Evolutionary conservation across 345 rosid genomes (phyloP).

Genomic region (Citrus medica): DNA sequence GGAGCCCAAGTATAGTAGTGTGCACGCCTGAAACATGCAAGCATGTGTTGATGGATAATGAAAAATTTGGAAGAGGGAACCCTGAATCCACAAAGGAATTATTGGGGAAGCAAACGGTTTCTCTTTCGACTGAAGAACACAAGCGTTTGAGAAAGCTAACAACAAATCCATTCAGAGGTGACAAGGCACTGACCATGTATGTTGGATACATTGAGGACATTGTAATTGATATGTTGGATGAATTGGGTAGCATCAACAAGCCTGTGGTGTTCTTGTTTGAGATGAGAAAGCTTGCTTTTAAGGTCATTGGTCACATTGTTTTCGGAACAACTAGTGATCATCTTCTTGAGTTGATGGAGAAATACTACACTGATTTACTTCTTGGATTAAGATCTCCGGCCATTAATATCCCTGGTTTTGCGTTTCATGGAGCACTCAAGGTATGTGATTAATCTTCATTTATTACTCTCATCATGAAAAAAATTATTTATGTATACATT

Average conservation of each 20-base stretch:
- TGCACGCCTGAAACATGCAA: conserved; percentile 23
- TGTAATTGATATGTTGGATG: background rate
- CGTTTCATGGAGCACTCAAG: conserved; percentile 29
- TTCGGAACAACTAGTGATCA: background rate
- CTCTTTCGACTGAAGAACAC: conserved; percentile 33
- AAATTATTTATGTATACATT: no score
- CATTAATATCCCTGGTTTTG: conserved; percentile 45
- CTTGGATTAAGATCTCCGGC: conserved; percentile 36
- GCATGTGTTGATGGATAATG: conserved; percentile 25
- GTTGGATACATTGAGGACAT: conserved; percentile 21
- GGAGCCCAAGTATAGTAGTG: conserved; percentile 27
- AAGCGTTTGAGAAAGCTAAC: conserved; percentile 37
- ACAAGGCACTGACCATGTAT: conserved; percentile 32
- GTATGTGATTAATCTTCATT: background rate
- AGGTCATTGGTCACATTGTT: background rate
- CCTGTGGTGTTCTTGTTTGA: background rate
- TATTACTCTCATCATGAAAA: no score
- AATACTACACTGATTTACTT: conserved; percentile 2
- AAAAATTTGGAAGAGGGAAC: background rate
- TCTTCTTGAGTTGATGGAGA: background rate
- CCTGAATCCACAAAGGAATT: conserved; percentile 29
- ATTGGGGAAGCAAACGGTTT: conserved; percentile 33
- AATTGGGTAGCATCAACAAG: background rate
- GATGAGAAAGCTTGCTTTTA: conserved; percentile 1
- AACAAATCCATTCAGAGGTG: conserved; percentile 30